Base-by-base conservation (phyloP, 2,329 filamentous ascomycete genomes). In the Aspergillus flavus region DNA sequence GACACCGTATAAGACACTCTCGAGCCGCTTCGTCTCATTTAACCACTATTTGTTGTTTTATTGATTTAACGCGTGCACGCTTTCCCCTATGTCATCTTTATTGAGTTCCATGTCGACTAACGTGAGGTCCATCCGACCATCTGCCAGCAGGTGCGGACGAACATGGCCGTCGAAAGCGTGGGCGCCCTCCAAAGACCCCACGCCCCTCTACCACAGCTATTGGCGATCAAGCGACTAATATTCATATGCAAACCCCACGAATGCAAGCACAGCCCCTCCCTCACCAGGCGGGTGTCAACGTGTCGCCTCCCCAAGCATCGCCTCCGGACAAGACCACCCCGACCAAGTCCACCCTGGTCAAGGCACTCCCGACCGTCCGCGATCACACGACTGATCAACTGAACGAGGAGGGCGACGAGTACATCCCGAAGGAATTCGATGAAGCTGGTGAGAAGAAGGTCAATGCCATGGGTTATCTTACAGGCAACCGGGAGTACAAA, bases 311-410 rank as follows among this genome's bases (percentile, higher is more conserved):
- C 23, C 92, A 87, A 66, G 77, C 82, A 21, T 88, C 87, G 16
- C 86, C 93, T 34, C 87, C 91, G 3, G 68, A 78, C 19, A 95
- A 94, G 79, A 86, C 90, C 3, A 95, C 93, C 19, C 88, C 91
- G 5, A 69, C 76, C 26, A 95, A 94, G 78, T 85, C 90, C 5
- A 93, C 93, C 11, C 92, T 94, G 10, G 85, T 98, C 71, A 99
- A 99, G 80, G 95, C 95, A 0, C 84, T 99, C 50, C 95, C 95
- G 3, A 98, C 95, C 4, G 95, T 98, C 16, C 86, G 95, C 78
- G 95, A 99, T 74, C 95, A 99, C 77, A 99, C 95, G 3, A 98
- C 94, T 19, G 94, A 98, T 76, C 94, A 98, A 78, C 87, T 99
- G 34, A 93, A 92, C 58, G 85, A 91, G 32, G 91, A 93, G 72